Conservation (phyloP, 805 yeast species). For the Wickerhamiella bombiphila region DNA sequence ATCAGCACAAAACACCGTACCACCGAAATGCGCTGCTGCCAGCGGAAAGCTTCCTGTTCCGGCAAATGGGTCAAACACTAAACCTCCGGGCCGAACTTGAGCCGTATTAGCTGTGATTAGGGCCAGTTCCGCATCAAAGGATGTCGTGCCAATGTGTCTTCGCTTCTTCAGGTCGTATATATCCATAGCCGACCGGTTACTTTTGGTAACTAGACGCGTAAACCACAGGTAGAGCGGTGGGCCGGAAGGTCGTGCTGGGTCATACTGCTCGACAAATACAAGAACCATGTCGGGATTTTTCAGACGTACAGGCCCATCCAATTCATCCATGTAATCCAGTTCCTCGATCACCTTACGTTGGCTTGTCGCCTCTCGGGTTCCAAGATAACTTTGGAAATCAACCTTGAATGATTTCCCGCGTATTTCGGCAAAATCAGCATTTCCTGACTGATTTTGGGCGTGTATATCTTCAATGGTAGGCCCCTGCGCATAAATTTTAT, state of each 20-base stretch:
- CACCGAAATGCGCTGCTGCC: conserved; percentile 77
- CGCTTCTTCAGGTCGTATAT: conserved; percentile 68
- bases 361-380: conserved; percentile 37
- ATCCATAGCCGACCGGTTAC: conserved; percentile 54
- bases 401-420: conserved; percentile 49
- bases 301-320: conserved; percentile 66
- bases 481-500: conserved; percentile 77
- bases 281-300: conserved; percentile 60
- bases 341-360: conserved; percentile 54
- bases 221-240: conserved; percentile 49
- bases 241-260: conserved; percentile 28
- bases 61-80: conserved; percentile 86
- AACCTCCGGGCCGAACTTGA: conserved; percentile 46
- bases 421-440: conserved; percentile 23
- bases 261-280: conserved; percentile 62
- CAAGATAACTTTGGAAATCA: conserved; percentile 65
- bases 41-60: conserved; percentile 93
- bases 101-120: conserved; percentile 78
- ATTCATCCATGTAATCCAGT: conserved; percentile 45
- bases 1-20: conserved; percentile 71
- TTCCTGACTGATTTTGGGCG: conserved; percentile 27
- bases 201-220: conserved; percentile 60
- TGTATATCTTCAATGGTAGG: conserved; percentile 42
- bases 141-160: conserved; percentile 86
- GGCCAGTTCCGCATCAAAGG: conserved; percentile 89